Percentiles rank a stretch among this genome's conserved stretches.
phyloP scores from a whole-genome alignment of 305 asterid genomes.

The Fraxinus xanthoxyloides region DNA sequence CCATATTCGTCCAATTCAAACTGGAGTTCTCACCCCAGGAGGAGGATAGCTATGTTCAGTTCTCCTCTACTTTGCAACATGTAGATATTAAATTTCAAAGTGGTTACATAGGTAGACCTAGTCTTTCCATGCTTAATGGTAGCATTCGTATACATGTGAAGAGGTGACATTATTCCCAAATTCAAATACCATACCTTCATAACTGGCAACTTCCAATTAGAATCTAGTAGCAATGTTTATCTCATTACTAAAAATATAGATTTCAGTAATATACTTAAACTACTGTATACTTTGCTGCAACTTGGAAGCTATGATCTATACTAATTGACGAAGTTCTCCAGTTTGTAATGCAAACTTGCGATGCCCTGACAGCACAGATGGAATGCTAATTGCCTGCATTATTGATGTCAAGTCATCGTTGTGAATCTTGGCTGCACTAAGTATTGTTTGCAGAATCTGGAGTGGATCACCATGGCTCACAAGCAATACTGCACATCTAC shows the following conservation, averaged over 20 bases:
- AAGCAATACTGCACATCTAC: slow-evolving; percentile 71
- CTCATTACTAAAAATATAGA: neutral
- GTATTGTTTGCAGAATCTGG: slow-evolving; percentile 82
- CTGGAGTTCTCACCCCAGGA: neutral
- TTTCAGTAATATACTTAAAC: neutral
- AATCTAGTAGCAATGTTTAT: neutral
- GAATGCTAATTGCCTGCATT: slow-evolving; percentile 49
- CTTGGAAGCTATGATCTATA: slow-evolving; percentile 25
- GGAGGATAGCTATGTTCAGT: neutral
- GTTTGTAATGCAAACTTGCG: slow-evolving; percentile 69
- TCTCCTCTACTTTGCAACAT: neutral
- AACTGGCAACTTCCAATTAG: neutral
- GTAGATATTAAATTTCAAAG: neutral
- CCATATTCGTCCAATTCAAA: neutral
- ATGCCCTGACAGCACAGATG: slow-evolving; percentile 74
- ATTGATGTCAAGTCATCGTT: slow-evolving; percentile 45
- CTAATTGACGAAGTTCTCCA: slow-evolving; percentile 77
- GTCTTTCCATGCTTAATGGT: neutral
- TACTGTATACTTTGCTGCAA: neutral
- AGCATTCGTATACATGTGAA: neutral
- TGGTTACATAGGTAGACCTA: neutral
- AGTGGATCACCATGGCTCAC: slow-evolving; percentile 97
- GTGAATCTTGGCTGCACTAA: slow-evolving; percentile 45
- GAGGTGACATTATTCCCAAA: neutral
- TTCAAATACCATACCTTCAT: neutral